These are phyloP conservation scores for Gentiana dahurica DNA, from an alignment of 257 asterid species.

Conservation along the genomic window DNA sequence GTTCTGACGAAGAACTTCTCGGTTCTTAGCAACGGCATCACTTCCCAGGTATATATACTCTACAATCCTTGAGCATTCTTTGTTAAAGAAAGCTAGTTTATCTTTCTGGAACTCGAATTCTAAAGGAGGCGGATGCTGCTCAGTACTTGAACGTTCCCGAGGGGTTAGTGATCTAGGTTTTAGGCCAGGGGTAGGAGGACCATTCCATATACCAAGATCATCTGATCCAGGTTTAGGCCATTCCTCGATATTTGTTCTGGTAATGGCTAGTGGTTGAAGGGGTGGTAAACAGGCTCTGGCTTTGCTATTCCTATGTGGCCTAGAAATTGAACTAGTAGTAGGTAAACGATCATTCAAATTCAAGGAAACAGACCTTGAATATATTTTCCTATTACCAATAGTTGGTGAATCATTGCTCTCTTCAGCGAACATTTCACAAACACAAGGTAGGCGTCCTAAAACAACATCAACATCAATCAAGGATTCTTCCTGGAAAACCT, in stretches of 20 bases:
- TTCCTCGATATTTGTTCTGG: slow-evolving; percentile 50
- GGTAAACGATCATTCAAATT: slow-evolving; percentile 68
- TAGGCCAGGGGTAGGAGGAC: slow-evolving; percentile 69
- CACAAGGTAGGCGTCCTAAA: slow-evolving; percentile 28
- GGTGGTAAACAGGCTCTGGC: slow-evolving; percentile 90
- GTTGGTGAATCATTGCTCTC: slow-evolving; percentile 48
- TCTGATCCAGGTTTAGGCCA: slow-evolving; percentile 95
- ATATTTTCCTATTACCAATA: slow-evolving; percentile 35
- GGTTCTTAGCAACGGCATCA: slow-evolving; percentile 67
- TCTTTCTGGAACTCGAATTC: slow-evolving; percentile 62
- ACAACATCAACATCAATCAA: slow-evolving; percentile 25
- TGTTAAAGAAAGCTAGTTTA: slow-evolving; percentile 72
- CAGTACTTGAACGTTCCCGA: slow-evolving; percentile 30
- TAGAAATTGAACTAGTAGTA: slow-evolving; percentile 18
- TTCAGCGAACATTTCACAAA: slow-evolving; percentile 40
- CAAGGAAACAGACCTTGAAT: slow-evolving; percentile 73
- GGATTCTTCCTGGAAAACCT: slow-evolving; percentile 19
- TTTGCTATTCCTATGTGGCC: slow-evolving; percentile 78
- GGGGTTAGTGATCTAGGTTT: slow-evolving; percentile 42
- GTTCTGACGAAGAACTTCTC: slow-evolving; percentile 52
- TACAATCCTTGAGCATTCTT: slow-evolving; percentile 79
- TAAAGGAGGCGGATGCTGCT: slow-evolving; percentile 19
- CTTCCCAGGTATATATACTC: slow-evolving; percentile 80
- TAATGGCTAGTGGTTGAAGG: slow-evolving; percentile 79
- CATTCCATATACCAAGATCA: slow-evolving; percentile 78